A percentile compares a stretch with the other conserved stretches of the same genome.
Conservation (phyloP, 306 rosid species). For the Cucurbita maxima region DNA sequence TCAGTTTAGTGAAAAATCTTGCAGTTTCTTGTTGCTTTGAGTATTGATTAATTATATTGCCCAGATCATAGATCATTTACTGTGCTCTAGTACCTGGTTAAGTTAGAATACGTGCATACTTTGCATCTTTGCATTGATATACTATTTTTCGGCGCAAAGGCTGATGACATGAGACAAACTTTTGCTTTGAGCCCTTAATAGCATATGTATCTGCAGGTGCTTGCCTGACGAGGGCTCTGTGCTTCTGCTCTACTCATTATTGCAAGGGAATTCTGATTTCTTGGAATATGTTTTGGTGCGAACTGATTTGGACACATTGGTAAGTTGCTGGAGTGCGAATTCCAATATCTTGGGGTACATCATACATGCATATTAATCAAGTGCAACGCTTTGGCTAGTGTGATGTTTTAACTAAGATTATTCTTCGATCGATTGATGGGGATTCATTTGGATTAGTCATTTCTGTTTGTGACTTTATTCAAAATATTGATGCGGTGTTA, state of each 20-base stretch:
- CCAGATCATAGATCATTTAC: not conserved
- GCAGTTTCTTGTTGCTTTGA: not conserved
- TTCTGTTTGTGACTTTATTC: not conserved
- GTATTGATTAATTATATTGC: not conserved
- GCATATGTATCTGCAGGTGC: slow-evolving; percentile 39
- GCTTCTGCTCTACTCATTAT: slow-evolving; percentile 75
- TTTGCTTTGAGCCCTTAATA: slow-evolving; percentile 1
- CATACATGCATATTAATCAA: not conserved
- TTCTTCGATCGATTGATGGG: not conserved
- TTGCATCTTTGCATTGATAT: not conserved
- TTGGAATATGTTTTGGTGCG: slow-evolving; percentile 96
- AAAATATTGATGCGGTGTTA: not conserved
- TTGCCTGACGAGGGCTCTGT: slow-evolving; percentile 92
- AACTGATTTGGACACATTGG: slow-evolving; percentile 96
- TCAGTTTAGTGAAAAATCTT: not conserved
- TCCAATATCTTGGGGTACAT: not conserved
- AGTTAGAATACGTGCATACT: not conserved
- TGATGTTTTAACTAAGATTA: not conserved
- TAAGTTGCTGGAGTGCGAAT: slow-evolving; percentile 28
- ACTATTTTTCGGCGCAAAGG: not conserved
- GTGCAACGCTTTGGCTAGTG: not conserved
- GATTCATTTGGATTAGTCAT: not conserved
- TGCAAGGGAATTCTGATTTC: slow-evolving; percentile 91
- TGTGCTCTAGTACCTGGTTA: not conserved
- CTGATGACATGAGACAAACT: not conserved